A percentile compares a stretch with the other conserved stretches of the same genome.
These are phyloP conservation scores for Diaporthe helianthi DNA, from an alignment of 2,329 filamentous ascomycete species.

Conservation along the genomic window DNA sequence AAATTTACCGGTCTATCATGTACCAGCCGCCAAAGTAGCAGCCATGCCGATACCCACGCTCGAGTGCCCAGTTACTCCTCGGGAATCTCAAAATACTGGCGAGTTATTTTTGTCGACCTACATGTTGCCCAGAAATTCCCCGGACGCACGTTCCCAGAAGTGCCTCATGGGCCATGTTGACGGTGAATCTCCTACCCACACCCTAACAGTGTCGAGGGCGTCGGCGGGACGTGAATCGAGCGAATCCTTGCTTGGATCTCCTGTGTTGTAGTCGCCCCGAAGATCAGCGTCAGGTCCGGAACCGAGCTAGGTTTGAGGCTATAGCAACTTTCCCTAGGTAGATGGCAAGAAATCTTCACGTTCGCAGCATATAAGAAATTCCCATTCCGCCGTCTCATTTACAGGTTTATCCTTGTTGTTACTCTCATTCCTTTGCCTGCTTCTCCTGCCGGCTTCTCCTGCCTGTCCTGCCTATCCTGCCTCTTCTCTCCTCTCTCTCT, in stretches of 20 bases:
- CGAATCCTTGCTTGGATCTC: constrained; percentile 31
- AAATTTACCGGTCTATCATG: constrained; percentile 7
- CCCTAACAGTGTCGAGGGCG: constrained; percentile 26
- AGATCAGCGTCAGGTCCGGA: constrained; percentile 28
- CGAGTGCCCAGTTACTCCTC: constrained; percentile 19
- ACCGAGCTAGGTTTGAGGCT: constrained; percentile 30
- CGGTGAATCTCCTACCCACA: constrained; percentile 25
- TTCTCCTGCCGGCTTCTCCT: constrained; percentile 34
- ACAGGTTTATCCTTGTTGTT: not conserved
- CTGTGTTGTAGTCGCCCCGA: constrained; percentile 29
- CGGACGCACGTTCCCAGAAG: constrained; percentile 25
- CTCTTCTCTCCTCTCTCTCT: constrained; percentile 31
- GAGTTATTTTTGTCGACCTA: constrained; percentile 24
- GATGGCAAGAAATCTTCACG: constrained; percentile 23
- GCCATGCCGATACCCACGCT: not conserved
- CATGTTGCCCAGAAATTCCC: constrained; percentile 15
- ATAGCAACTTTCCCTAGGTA: constrained; percentile 22
- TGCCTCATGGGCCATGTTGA: constrained; percentile 20
- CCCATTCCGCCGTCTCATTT: constrained; percentile 14
- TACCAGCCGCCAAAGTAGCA: constrained; percentile 17
- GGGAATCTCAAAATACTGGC: constrained; percentile 11
- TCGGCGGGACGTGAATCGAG: constrained; percentile 22
- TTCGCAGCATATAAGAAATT: constrained; percentile 32
- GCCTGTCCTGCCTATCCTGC: too few species aligned
- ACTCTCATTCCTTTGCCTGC: constrained; percentile 31